A percentile compares a stretch with the other conserved stretches of the same genome.
Evolutionary conservation across 805 yeast species (phyloP).

Genomic region (Hanseniaspora taiwanica): DNA sequence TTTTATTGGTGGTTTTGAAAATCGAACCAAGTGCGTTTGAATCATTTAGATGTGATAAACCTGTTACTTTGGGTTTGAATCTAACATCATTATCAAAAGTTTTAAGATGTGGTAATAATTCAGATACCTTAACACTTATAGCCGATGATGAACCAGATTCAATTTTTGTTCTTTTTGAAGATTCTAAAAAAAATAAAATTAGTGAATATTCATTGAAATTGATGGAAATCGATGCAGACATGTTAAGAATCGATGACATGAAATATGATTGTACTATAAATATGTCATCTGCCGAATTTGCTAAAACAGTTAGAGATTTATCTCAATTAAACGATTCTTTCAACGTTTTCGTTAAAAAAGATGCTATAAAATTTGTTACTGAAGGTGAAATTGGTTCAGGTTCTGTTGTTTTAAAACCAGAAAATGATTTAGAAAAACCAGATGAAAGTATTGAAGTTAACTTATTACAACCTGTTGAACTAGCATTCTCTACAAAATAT

Average conservation of each 20-base stretch:
- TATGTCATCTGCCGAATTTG: constrained; percentile 80
- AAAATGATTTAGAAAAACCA: constrained; percentile 66
- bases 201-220: constrained; percentile 84
- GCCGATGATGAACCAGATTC: constrained; percentile 83
- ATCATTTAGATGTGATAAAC: constrained; percentile 91
- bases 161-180: constrained; percentile 77
- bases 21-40: constrained; percentile 81
- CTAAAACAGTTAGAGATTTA: constrained; percentile 81
- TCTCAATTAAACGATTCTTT: constrained; percentile 78
- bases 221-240: constrained; percentile 94
- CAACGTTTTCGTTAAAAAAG: constrained; percentile 77
- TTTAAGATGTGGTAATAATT: constrained; percentile 80
- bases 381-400: constrained; percentile 92
- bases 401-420: constrained; percentile 72
- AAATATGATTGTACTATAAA: constrained; percentile 77
- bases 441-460: constrained; percentile 64
- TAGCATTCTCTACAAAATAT: constrained; percentile 86
- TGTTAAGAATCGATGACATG: constrained; percentile 86
- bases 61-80: constrained; percentile 83
- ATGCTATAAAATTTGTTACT: constrained; percentile 75
- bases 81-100: constrained; percentile 78
- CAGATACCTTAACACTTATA: constrained; percentile 74
- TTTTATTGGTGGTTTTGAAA: constrained; percentile 73
- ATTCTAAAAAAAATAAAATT: constrained; percentile 77
- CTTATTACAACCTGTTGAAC: constrained; percentile 73